Evolutionary conservation across 179 eudicot genomes (phyloP).

Genomic region (Drosera spatulata): DNA sequence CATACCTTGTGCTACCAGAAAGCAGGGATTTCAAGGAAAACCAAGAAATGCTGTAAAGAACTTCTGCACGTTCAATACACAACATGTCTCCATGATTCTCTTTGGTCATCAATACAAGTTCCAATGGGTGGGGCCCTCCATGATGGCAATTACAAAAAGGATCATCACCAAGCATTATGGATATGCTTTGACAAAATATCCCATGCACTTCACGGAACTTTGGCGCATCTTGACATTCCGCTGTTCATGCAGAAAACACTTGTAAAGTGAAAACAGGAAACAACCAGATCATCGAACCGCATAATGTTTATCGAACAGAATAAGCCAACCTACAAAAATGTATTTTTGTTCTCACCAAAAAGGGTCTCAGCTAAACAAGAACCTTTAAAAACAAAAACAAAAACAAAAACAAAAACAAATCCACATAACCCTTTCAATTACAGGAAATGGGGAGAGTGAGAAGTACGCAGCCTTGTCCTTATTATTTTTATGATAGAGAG

Average conservation of each 20-base stretch:
- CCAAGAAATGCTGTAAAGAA: slow-evolving; percentile 59
- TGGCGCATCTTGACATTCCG: slow-evolving; percentile 39
- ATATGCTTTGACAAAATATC: slow-evolving; percentile 41
- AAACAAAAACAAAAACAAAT: too few relatives aligned
- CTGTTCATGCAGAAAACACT: slow-evolving; percentile 22
- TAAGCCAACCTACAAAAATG: too few relatives aligned
- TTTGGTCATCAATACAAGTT: slow-evolving; percentile 37
- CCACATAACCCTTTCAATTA: too few relatives aligned
- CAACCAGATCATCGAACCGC: neutral
- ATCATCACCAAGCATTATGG: slow-evolving; percentile 44
- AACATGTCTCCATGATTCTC: slow-evolving; percentile 49
- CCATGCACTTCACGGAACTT: slow-evolving; percentile 39
- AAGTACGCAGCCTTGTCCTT: too few relatives aligned
- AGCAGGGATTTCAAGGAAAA: slow-evolving; percentile 30
- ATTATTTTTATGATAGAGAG: too few relatives aligned
- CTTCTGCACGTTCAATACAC: slow-evolving; percentile 54
- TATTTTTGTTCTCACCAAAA: too few relatives aligned
- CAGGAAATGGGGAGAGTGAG: too few relatives aligned
- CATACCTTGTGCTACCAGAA: slow-evolving; percentile 45
- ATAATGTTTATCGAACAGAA: neutral
- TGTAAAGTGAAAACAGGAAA: neutral
- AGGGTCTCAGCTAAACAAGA: too few relatives aligned
- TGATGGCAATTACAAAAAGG: slow-evolving; percentile 34
- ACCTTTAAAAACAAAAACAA: too few relatives aligned
- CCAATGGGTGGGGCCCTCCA: slow-evolving; percentile 12